Percentiles rank a stretch among this genome's conserved stretches.
These are phyloP conservation scores for Pisolithus sp. DNA, from an alignment of 768 basidiomycete species.

Conservation along the genomic window DNA sequence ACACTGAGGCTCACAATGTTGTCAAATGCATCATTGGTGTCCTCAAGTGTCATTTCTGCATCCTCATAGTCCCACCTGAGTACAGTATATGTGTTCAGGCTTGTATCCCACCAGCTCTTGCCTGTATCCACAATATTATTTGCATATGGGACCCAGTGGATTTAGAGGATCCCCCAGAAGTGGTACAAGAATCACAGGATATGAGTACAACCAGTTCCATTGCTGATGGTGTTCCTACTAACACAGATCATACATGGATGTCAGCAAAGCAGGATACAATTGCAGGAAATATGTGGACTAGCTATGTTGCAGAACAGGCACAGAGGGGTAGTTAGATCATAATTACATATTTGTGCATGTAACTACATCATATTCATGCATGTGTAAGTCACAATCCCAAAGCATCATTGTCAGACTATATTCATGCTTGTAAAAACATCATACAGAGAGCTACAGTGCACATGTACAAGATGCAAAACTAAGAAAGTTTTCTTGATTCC, in stretches of 20 bases:
- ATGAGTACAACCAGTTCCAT: neutral
- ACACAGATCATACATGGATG: neutral
- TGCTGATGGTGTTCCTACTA: neutral
- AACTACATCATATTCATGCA: no score
- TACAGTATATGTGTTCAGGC: slow-evolving; percentile 17
- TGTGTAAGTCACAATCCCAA: no score
- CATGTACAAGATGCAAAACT: no score
- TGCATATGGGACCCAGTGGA: slow-evolving; percentile 6
- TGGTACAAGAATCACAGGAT: neutral
- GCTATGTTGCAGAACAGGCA: no score
- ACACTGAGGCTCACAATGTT: slow-evolving; percentile 15
- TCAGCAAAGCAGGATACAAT: neutral
- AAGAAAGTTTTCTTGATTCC: no score
- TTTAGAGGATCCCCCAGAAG: neutral
- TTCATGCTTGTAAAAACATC: no score
- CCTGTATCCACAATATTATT: slow-evolving; percentile 24
- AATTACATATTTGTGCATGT: no score
- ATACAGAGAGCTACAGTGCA: no score
- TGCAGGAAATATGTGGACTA: no score
- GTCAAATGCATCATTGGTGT: slow-evolving; percentile 18
- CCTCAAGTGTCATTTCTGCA: slow-evolving; percentile 13
- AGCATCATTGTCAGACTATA: no score
- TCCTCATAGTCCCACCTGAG: slow-evolving; percentile 7
- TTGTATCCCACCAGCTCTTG: slow-evolving; percentile 15
- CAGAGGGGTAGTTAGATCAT: no score